Evolutionary conservation across 1,284 basidiomycete species (phyloP).

Genomic region (Malassezia arunalokei): DNA sequence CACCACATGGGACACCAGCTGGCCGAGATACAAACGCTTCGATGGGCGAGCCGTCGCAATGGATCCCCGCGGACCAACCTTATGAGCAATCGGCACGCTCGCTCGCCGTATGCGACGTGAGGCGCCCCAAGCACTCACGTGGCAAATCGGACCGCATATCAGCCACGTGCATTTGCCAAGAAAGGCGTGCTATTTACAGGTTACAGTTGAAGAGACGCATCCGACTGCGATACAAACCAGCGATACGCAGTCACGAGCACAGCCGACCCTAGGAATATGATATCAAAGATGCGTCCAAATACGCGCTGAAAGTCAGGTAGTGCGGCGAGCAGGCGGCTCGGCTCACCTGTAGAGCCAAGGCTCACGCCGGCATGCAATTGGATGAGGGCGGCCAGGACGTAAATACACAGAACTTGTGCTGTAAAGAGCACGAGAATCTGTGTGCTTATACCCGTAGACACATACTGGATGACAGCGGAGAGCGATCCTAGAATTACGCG

Average conservation of each 20-base stretch:
- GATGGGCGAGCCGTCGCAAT: too few relatives aligned
- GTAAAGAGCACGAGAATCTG: slow-evolving; percentile 48
- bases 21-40: neutral
- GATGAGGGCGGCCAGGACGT: slow-evolving; percentile 48
- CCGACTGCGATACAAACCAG: slow-evolving; percentile 11
- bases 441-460: slow-evolving; percentile 45
- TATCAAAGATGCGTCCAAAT: slow-evolving; percentile 47
- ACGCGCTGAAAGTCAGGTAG: slow-evolving; percentile 48
- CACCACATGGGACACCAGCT: slow-evolving; percentile 22
- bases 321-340: slow-evolving; percentile 38
- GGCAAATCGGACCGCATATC: neutral
- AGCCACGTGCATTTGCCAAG: neutral
- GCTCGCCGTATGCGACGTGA: too few relatives aligned
- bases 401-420: slow-evolving; percentile 48
- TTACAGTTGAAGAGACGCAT: neutral
- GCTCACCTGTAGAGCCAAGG: neutral
- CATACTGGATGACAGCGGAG: slow-evolving; percentile 43
- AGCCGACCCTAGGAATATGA: slow-evolving; percentile 45
- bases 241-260: slow-evolving; percentile 20
- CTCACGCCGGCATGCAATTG: slow-evolving; percentile 38
- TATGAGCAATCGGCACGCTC: too few relatives aligned
- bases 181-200: too few relatives aligned
- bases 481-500: slow-evolving; percentile 46
- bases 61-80: too few relatives aligned
- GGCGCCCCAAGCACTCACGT: too few relatives aligned